phyloP scores from a whole-genome alignment of 345 rosid genomes.

The Tarenaya hassleriana region DNA sequence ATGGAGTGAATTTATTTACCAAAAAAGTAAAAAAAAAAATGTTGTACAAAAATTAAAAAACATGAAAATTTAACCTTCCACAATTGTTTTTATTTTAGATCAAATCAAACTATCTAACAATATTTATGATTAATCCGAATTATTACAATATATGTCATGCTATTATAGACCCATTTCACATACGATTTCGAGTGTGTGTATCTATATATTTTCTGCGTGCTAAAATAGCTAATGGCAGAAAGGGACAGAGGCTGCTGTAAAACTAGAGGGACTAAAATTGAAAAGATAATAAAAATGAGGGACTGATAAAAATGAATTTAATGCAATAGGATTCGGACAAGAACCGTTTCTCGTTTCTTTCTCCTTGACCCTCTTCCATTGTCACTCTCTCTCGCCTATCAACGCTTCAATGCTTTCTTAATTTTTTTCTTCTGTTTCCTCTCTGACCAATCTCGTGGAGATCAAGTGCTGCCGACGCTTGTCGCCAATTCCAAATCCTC shows the following conservation, averaged over 20 bases:
- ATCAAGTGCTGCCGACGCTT: constrained; percentile 16
- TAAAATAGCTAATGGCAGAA: too few relatives aligned
- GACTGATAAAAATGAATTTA: constrained; percentile 17
- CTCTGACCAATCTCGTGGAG: constrained; percentile 14
- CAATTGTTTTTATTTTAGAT: too few relatives aligned
- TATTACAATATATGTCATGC: too few relatives aligned
- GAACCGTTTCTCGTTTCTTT: constrained; percentile 19
- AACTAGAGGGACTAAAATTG: not conserved
- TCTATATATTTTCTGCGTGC: too few relatives aligned
- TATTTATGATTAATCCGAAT: too few relatives aligned
- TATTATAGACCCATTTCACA: too few relatives aligned
- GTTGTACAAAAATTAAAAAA: not conserved
- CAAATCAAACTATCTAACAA: too few relatives aligned
- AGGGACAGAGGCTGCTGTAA: too few relatives aligned
- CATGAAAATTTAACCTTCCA: not conserved
- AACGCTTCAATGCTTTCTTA: constrained; percentile 12
- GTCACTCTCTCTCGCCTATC: constrained; percentile 19
- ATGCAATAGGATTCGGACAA: constrained; percentile 12
- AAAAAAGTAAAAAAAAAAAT: not conserved
- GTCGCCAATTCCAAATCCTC: not conserved
- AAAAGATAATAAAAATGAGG: constrained; percentile 1
- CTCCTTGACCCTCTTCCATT: constrained; percentile 11
- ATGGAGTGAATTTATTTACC: too few relatives aligned
- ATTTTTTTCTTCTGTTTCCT: constrained; percentile 23
- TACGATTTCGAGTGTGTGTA: too few relatives aligned